Base-by-base conservation (phyloP, 345 rosid species). In the Arabis alpina region DNA sequence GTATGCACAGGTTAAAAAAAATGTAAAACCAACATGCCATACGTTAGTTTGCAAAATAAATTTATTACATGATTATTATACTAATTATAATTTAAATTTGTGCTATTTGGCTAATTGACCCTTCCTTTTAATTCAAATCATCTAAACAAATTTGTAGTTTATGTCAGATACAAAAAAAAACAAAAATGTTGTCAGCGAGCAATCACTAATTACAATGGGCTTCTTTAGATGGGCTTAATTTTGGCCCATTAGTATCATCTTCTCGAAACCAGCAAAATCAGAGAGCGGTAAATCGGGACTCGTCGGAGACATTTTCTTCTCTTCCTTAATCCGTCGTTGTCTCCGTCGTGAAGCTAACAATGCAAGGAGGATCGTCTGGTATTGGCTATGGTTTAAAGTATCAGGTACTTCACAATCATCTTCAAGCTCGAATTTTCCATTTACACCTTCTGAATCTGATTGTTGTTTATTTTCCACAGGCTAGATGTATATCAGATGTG, bases 361-460 rank as follows among this genome's bases (percentile, higher is more conserved):
- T 91, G 97, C 96, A 89, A 79, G 98, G 96, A 64, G 95, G 85
- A 71, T 87, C 91, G 4, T 85, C 93, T 10, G 98, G 98, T 47
- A 74, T 89, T 9, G 96, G 98, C 45, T 91, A 91, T 43, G 97
- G 97, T 65, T 89, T 93, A 76, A 93, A 93, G 64, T 91, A 86
- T 74, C 97, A 91, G 96, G 98, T 89, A 54, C 10, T 2, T 58
- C 54, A 48, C 57, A 14, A 64, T 54, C 78, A 11, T 28, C 9
- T 42, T 37, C 25, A 2, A 54, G 6, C 0, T 59, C 10, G n/a
- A 16, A 61, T 49, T 5, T 15, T 11, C 37, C 3, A 36, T 71
- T 30, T 42, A 8, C 25, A 25, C 43, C 56, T 70, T 50, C 51
- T 28, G 50, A 4, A 16, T 70, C 74, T 57, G 58, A 58, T 63